Percentiles rank a stretch among this genome's conserved stretches.
phyloP scores from a whole-genome alignment of 495 filamentous ascomycete species.

The Trichocladium antarcticum region DNA sequence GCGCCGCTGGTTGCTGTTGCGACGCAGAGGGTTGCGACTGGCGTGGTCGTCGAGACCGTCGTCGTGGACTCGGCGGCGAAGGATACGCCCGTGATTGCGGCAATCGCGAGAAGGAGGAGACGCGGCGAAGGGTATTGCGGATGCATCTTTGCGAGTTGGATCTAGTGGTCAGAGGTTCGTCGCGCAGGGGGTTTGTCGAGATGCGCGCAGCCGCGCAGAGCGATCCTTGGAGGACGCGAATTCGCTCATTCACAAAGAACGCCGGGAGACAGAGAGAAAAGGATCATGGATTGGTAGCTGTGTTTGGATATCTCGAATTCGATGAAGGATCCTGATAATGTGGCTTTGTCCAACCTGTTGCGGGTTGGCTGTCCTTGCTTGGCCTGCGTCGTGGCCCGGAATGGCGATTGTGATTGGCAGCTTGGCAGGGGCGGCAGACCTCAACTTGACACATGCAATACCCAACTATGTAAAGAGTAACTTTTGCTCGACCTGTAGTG shows the following conservation, averaged over 20 bases:
- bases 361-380: too few species aligned
- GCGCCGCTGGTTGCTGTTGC: conserved; percentile 62
- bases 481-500: too few species aligned
- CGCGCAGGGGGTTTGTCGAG: not conserved
- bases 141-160: conserved; percentile 13
- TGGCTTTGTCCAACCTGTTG: too few species aligned
- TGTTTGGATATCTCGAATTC: too few species aligned
- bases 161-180: not conserved
- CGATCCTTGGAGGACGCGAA: not conserved
- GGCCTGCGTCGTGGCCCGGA: not conserved
- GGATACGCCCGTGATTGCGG: conserved; percentile 10
- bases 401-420: conserved; percentile 4
- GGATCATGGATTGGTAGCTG: not conserved
- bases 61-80: conserved; percentile 15
- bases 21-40: conserved; percentile 56
- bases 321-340: not conserved
- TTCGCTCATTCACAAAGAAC: conserved; percentile 5
- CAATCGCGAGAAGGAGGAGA: conserved; percentile 13
- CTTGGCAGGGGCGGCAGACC: not conserved
- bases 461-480: too few species aligned
- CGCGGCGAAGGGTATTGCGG: conserved; percentile 4
- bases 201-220: conserved; percentile 13
- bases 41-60: conserved; percentile 15
- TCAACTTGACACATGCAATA: not conserved
- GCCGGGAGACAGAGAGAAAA: not conserved